phyloP scores from a whole-genome alignment of 1,284 basidiomycete genomes.

The Peniophora sp. region DNA sequence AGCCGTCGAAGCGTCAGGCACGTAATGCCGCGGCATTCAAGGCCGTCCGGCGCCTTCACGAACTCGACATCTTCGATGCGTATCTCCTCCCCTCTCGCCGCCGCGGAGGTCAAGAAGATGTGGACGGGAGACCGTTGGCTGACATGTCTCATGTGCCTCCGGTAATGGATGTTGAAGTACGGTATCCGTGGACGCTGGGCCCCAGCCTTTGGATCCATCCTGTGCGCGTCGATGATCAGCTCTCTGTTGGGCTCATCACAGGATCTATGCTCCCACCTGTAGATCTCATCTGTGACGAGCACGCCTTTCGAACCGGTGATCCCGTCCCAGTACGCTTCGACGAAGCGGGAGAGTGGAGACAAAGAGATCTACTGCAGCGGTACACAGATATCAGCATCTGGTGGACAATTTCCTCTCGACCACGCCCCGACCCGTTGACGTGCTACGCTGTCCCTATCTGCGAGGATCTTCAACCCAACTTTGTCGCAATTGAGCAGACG shows the following conservation, averaged over 20 bases:
- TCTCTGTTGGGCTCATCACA: conserved; percentile 51
- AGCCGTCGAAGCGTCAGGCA: conserved; percentile 67
- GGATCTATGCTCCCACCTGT: conserved; percentile 44
- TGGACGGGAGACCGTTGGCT: conserved; percentile 35
- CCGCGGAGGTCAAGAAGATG: conserved; percentile 39
- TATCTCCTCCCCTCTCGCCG: conserved; percentile 58
- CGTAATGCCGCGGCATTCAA: conserved; percentile 73
- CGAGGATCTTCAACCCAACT: conserved; percentile 41
- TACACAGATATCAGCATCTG: conserved; percentile 57
- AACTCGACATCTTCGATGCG: conserved; percentile 70
- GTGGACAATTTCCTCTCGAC: conserved; percentile 54
- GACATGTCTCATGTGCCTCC: conserved; percentile 38
- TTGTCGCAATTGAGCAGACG: conserved; percentile 40
- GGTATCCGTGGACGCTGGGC: conserved; percentile 58
- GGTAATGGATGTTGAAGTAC: conserved; percentile 46
- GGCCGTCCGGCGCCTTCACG: conserved; percentile 60
- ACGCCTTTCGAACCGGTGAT: conserved; percentile 27
- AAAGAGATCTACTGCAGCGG: conserved; percentile 44
- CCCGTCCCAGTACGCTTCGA: conserved; percentile 33
- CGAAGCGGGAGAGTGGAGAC: conserved; percentile 33
- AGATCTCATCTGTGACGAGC: conserved; percentile 30
- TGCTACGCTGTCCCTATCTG: conserved; percentile 50
- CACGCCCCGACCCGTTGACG: conserved; percentile 39
- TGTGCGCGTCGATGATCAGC: conserved; percentile 40
- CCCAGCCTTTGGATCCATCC: conserved; percentile 53